A percentile compares a stretch with the other conserved stretches of the same genome.
These are phyloP conservation scores for Oemleria cerasiformis DNA, from an alignment of 306 rosid genomes.

Conservation along the genomic window DNA sequence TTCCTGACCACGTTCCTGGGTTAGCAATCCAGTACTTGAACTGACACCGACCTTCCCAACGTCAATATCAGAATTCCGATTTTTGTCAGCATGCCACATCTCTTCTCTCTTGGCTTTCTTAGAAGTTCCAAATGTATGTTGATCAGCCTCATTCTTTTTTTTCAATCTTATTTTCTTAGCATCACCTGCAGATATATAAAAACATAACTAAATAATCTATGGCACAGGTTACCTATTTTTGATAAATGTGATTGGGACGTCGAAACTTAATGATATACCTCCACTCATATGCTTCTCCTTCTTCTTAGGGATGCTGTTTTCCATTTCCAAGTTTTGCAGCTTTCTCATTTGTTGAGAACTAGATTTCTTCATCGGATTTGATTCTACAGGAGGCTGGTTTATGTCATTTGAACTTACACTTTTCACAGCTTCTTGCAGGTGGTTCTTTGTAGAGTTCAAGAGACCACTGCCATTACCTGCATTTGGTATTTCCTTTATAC, in stretches of 20 bases:
- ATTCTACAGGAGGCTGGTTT: slow-evolving; percentile 41
- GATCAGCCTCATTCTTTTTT: slow-evolving; percentile 47
- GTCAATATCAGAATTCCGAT: slow-evolving; percentile 30
- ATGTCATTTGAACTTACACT: slow-evolving; percentile 39
- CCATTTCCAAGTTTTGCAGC: slow-evolving; percentile 34
- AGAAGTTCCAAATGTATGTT: slow-evolving; percentile 33
- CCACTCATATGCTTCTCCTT: slow-evolving; percentile 38
- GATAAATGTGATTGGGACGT: slow-evolving; percentile 6
- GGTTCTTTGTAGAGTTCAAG: slow-evolving; percentile 34
- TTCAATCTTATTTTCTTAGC: slow-evolving; percentile 43
- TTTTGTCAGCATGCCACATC: slow-evolving; percentile 27
- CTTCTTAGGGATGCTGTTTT: slow-evolving; percentile 40
- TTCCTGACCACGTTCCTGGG: slow-evolving; percentile 40
- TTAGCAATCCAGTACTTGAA: slow-evolving; percentile 37
- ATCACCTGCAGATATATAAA: slow-evolving; percentile 39
- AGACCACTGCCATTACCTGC: slow-evolving; percentile 33
- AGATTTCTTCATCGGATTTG: slow-evolving; percentile 39
- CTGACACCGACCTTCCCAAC: slow-evolving; percentile 37
- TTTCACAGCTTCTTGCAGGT: slow-evolving; percentile 38
- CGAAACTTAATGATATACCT: slow-evolving; percentile 42
- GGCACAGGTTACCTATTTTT: slow-evolving; percentile 15
- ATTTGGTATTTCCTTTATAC: slow-evolving; percentile 37
- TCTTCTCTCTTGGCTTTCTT: slow-evolving; percentile 49
- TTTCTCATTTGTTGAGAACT: slow-evolving; percentile 32
- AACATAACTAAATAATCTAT: neutral